phyloP scores from a whole-genome alignment of 345 rosid species.

The Hibiscus mutabilis region DNA sequence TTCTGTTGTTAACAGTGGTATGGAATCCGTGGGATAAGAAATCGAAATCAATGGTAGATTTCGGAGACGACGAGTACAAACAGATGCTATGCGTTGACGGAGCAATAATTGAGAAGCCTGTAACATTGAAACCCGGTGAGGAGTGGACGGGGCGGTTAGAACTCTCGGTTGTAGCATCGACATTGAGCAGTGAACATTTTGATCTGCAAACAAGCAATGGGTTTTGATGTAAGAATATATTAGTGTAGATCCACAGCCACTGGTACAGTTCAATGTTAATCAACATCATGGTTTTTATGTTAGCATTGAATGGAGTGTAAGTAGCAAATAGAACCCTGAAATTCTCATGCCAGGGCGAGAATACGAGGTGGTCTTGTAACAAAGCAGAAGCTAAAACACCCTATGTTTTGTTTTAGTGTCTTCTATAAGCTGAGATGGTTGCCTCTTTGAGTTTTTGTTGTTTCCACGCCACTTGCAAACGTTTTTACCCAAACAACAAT shows the following conservation, averaged over 20 bases:
- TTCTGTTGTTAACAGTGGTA: slow-evolving; percentile 41
- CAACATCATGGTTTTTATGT: too few relatives aligned
- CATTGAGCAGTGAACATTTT: slow-evolving; percentile 49
- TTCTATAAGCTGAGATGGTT: too few relatives aligned
- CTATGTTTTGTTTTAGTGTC: too few relatives aligned
- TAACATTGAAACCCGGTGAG: slow-evolving; percentile 75
- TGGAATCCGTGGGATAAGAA: slow-evolving; percentile 99
- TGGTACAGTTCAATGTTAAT: background rate
- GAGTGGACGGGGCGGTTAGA: slow-evolving; percentile 84
- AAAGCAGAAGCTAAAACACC: too few relatives aligned
- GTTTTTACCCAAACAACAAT: too few relatives aligned
- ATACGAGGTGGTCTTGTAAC: too few relatives aligned
- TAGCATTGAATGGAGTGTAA: too few relatives aligned
- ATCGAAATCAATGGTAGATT: slow-evolving; percentile 59
- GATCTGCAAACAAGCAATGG: slow-evolving; percentile 28
- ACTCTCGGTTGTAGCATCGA: slow-evolving; percentile 54
- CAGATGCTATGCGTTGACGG: slow-evolving; percentile 87
- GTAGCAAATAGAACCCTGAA: too few relatives aligned
- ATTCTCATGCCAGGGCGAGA: too few relatives aligned
- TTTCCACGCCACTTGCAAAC: too few relatives aligned
- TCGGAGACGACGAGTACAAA: slow-evolving; percentile 87
- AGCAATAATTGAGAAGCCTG: slow-evolving; percentile 72
- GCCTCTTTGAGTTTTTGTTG: too few relatives aligned
- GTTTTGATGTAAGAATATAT: slow-evolving; percentile 14
- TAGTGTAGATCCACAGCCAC: too few relatives aligned